A percentile compares a stretch with the other conserved stretches of the same genome.
Conservation (phyloP, 1,284 basidiomycete species). For the Coniophora puteana region DNA sequence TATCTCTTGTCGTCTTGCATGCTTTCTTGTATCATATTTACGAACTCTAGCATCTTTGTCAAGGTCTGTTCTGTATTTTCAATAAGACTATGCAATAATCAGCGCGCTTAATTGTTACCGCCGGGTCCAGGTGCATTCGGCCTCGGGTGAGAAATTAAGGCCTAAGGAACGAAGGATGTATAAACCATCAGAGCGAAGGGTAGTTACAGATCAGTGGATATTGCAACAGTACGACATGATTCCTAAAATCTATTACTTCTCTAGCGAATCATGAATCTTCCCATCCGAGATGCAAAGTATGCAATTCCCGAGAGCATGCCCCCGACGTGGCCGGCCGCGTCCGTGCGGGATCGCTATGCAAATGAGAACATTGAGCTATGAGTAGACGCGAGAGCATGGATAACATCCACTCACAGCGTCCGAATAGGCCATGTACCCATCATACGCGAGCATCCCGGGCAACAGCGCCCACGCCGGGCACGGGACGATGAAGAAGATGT, state of each 20-base stretch:
- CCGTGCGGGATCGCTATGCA: conserved; percentile 42
- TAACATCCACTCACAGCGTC: conserved; percentile 38
- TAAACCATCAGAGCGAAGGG: no score
- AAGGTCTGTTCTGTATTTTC: no score
- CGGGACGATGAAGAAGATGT: conserved; percentile 82
- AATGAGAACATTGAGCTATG: conserved; percentile 5
- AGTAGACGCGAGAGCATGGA: conserved; percentile 11
- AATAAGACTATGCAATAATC: no score
- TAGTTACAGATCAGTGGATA: conserved; percentile 10
- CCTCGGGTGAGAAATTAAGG: no score
- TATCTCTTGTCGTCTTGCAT: no score
- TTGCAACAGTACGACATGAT: conserved; percentile 24
- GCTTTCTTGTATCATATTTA: no score
- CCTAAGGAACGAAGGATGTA: no score
- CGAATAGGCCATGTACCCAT: conserved; percentile 46
- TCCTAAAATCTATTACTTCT: background rate
- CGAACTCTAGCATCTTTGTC: no score
- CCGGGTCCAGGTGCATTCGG: no score
- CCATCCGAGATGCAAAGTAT: conserved; percentile 50
- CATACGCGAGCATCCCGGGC: conserved; percentile 71
- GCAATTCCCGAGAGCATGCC: conserved; percentile 70
- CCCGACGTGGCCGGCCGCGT: conserved; percentile 79
- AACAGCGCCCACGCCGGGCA: conserved; percentile 82
- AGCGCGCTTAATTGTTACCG: no score
- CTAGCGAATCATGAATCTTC: no score